Percentiles rank a stretch among this genome's conserved stretches.
These are phyloP conservation scores for Cordyceps pruinosa DNA, from an alignment of 2,329 filamentous ascomycete species.

Conservation along the genomic window DNA sequence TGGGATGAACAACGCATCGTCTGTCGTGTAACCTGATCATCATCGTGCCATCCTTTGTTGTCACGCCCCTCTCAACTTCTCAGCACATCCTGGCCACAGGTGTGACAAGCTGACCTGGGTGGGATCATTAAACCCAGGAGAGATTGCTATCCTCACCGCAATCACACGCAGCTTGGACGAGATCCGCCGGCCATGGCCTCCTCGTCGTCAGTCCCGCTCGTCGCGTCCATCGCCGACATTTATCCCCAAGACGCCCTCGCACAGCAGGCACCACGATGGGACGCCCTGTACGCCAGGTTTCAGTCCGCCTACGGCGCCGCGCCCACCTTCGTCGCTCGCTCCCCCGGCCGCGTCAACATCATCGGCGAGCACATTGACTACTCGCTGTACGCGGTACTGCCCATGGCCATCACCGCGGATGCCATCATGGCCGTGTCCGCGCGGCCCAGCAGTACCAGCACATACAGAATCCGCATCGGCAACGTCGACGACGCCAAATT, in stretches of 20 bases:
- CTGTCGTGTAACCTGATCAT: background rate
- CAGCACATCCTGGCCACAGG: too few relatives aligned
- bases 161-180: background rate
- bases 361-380: conserved; percentile 99
- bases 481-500: conserved; percentile 79
- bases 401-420: conserved; percentile 91
- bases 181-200: conserved; percentile 3
- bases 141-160: background rate
- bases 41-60: background rate
- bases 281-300: conserved; percentile 65
- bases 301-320: conserved; percentile 56
- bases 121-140: background rate
- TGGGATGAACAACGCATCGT: background rate
- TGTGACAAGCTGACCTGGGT: too few relatives aligned
- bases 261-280: conserved; percentile 68
- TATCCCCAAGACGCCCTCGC: conserved; percentile 69
- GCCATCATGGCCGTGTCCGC: conserved; percentile 74
- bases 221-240: conserved; percentile 69
- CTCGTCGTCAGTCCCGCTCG: conserved; percentile 55
- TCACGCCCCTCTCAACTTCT: too few relatives aligned
- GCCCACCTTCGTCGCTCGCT: conserved; percentile 78
- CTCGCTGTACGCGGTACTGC: conserved; percentile 89
- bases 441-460: conserved; percentile 35
- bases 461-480: conserved; percentile 67
- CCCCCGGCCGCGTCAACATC: conserved; percentile 92